Base-by-base conservation (phyloP, 805 yeast species). In the Metschnikowia chrysomelidarum region DNA sequence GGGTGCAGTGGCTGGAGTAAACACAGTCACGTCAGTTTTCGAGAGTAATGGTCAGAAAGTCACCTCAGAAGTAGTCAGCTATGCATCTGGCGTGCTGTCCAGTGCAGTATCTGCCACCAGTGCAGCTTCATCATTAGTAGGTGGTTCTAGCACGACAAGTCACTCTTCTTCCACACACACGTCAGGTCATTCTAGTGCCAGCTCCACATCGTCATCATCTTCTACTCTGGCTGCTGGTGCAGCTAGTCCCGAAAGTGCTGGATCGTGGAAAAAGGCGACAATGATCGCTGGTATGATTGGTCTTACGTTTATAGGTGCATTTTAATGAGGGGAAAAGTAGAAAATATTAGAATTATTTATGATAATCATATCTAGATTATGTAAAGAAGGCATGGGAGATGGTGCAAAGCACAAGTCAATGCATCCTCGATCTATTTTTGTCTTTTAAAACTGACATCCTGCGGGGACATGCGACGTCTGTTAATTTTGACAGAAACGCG, bases 1-100 rank as follows among this genome's bases (percentile, higher is more conserved):
- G 13, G 49, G 47, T 28, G 46, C 48, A 12, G 41, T 47, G 25
- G 40, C 43, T 19, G 53, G 47, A 16, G 38, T 41, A 10, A 36
- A 42, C 16, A 43, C 44, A 16, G 27, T 34, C 30, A 33, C 50
- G 10, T 40, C 44, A n/a, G 34, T 27, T 8, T 31, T 32, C 16
- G 40, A 28, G 15, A 28, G 26, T 14, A 18, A 15, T 16, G 44
- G 38, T 8, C 29, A 38, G 15, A 34, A 32, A 24, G 24, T 38
- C 19, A 37, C 53, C 14, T 31, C 46, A 19, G 36, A 35, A 22
- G 34, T 35, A 3, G 38, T 29, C 13, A 29, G 30, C 19, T 16
- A n/a, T 20, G 38, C 34, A 3, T 29, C 38, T 6, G 21, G 23
- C 22, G 29, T 21, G 3, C 32, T 31, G 13, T 29, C 33, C 11